A percentile compares a stretch with the other conserved stretches of the same genome.
Conservation (phyloP, 2,329 filamentous ascomycete species). For the Aspergillus brunneoviolaceus region DNA sequence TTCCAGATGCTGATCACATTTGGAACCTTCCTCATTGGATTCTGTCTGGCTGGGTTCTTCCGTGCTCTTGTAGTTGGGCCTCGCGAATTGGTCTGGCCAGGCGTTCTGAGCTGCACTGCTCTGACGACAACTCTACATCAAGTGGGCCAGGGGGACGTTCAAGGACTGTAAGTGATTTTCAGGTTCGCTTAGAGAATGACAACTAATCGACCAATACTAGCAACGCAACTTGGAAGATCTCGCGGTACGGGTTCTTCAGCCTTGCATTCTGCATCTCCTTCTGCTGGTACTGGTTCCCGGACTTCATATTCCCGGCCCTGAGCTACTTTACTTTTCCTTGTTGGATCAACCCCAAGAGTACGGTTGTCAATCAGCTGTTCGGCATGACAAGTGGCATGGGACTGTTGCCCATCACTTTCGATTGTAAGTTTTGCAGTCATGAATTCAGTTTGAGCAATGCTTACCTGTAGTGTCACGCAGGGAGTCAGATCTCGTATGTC, state of each 20-base stretch:
- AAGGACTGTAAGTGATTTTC: constrained; percentile 32
- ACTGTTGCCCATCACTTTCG: constrained; percentile 38
- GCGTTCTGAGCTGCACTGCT: constrained; percentile 55
- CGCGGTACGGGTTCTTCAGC: constrained; percentile 30
- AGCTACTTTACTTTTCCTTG: constrained; percentile 31
- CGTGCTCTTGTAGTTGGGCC: constrained; percentile 54
- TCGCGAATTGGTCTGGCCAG: constrained; percentile 63
- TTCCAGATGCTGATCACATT: constrained; percentile 53
- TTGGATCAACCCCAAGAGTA: constrained; percentile 30
- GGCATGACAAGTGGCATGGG: constrained; percentile 32
- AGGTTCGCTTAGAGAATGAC: background rate
- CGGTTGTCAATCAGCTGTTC: constrained; percentile 31
- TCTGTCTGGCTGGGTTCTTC: constrained; percentile 59
- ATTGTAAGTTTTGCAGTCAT: constrained; percentile 37
- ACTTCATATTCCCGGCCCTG: constrained; percentile 32
- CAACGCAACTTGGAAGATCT: constrained; percentile 43
- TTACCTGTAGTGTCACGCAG: constrained; percentile 6
- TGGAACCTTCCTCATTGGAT: constrained; percentile 66
- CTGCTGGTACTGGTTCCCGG: constrained; percentile 31
- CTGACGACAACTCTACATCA: constrained; percentile 68
- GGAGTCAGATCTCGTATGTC: constrained; percentile 29
- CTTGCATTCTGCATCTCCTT: constrained; percentile 22
- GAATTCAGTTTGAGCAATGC: constrained; percentile 40
- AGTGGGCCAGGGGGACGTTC: constrained; percentile 52
- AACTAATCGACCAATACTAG: constrained; percentile 4